Evolutionary conservation across 2,329 filamentous ascomycete species (phyloP).

Genomic region (Phyllosticta citrichinensis): DNA sequence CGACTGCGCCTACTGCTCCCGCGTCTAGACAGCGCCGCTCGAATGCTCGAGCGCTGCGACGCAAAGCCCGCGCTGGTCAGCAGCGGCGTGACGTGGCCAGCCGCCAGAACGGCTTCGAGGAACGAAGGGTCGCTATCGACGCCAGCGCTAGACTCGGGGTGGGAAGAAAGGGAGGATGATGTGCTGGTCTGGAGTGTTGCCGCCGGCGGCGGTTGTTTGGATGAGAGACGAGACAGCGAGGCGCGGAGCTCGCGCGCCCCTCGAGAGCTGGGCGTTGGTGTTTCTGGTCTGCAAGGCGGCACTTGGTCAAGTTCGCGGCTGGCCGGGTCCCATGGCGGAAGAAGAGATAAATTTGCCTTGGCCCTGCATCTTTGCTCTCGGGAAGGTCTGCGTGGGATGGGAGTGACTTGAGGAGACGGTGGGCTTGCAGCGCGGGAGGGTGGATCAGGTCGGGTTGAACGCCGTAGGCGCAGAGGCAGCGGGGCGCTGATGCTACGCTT

Average conservation of each 20-base stretch:
- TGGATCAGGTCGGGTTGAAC: background rate
- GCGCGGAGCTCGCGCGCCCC: background rate
- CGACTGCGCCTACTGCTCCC: background rate
- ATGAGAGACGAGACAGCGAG: background rate
- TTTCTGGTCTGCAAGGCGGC: background rate
- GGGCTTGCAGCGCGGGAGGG: background rate
- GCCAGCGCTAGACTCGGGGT: background rate
- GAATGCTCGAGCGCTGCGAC: background rate
- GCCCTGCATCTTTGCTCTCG: background rate
- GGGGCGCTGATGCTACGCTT: background rate
- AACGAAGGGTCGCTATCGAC: background rate
- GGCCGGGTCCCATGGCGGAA: background rate
- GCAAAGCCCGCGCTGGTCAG: background rate
- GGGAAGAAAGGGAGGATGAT: background rate
- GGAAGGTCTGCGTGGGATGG: background rate
- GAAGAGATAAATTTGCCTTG: background rate
- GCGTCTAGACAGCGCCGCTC: background rate
- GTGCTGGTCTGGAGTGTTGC: background rate
- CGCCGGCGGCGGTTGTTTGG: background rate
- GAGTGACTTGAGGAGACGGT: background rate
- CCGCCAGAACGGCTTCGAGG: slow-evolving; percentile 4
- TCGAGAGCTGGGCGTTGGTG: background rate
- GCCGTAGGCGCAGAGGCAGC: background rate
- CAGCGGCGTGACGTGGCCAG: slow-evolving; percentile 1
- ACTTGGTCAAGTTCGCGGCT: background rate